Base-by-base conservation (phyloP, 2,329 filamentous ascomycete genomes). In the Cladosporium sp. region DNA sequence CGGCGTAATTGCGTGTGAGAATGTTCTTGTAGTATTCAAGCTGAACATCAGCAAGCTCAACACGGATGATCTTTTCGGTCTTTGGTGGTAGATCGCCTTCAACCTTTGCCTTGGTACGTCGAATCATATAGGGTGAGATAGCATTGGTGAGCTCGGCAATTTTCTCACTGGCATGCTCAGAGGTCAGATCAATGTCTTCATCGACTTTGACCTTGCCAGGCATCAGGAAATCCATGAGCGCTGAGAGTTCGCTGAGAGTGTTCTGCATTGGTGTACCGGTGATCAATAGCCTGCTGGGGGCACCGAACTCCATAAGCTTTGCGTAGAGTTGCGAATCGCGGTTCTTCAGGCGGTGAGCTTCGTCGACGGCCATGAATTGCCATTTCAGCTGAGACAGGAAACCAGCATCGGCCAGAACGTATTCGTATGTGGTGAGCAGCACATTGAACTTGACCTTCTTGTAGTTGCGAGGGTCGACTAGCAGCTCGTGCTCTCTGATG, bases 21-120 rank as follows among this genome's bases (percentile, higher is more conserved):
- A 99, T 98, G 75, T 98, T 98, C 80, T 98, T 98, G 83, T 99
- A 99, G 78, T 97, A 98, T 69, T 99, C 94, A 11, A 98, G 83
- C 76, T 99, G 95, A 31, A 98, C 89, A 78, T 99, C 95, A 0
- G 95, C 96, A 60, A 99, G 84, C 78, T 98, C 95, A 49, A 99
- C 95, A 65, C 96, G 92, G 76, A 99, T 96, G 70, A 99, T 99
- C 82, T 98, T 99, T 78, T 99, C 95, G 0, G 92, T 97, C 82
- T 99, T 99, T 0, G 94, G 93, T 14, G 95, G 95, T 29, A 99
- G 82, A 71, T 99, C 95, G 26, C 93, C 96, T 77, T 98, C 95
- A 8, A 99, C 96, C 65, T 95, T 97, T 75, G 97, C 92, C 79
- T 99, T 99, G 21, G 95, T 98, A 61, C 95, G 90, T 46, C 95